These are phyloP conservation scores for Rhododendron vialii DNA, from an alignment of 148 eudicot species.

Conservation along the genomic window DNA sequence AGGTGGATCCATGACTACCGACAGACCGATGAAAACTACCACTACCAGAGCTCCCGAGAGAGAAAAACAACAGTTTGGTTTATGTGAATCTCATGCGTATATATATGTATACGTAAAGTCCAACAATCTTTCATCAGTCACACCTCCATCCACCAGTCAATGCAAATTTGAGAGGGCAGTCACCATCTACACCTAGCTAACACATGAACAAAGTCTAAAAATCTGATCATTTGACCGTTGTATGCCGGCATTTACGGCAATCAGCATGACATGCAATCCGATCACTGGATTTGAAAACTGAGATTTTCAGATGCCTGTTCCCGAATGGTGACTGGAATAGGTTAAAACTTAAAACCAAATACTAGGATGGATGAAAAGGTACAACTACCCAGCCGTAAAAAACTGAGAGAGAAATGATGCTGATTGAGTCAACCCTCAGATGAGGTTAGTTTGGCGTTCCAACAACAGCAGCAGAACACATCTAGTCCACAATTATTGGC, in stretches of 20 bases:
- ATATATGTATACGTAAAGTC: neutral
- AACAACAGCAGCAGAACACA: too few species aligned
- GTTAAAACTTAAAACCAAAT: neutral
- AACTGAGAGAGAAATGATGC: neutral
- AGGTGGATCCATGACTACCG: neutral
- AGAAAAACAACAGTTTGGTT: neutral
- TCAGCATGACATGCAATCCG: neutral
- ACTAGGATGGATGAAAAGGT: neutral
- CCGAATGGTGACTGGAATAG: neutral
- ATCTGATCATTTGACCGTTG: neutral
- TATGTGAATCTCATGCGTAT: neutral
- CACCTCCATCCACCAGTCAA: slow-evolving; percentile 12
- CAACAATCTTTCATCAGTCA: slow-evolving; percentile 8
- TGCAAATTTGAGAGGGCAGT: neutral
- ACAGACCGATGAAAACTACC: neutral
- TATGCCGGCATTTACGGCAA: neutral
- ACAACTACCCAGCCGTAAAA: neutral
- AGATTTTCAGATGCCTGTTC: neutral
- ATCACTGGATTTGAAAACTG: neutral
- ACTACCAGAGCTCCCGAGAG: neutral
- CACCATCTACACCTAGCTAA: neutral
- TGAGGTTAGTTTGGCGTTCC: neutral
- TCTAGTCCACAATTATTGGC: too few species aligned
- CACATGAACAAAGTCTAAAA: neutral
- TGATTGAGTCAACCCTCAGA: neutral